Base-by-base conservation (phyloP, 768 basidiomycete genomes). In the Amanita pallidorosea region DNA sequence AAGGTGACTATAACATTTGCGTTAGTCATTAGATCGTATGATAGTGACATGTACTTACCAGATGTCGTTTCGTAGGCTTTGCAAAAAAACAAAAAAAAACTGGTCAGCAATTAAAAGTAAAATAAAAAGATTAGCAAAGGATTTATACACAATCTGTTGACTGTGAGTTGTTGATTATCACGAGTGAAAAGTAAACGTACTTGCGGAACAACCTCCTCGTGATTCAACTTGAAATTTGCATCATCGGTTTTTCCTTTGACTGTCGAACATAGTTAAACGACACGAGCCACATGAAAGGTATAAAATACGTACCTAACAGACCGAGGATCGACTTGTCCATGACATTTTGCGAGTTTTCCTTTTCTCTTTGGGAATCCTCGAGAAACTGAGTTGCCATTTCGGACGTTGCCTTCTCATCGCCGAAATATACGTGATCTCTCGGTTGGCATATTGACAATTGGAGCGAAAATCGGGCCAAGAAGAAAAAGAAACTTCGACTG, bases 31-130 rank as follows among this genome's bases (percentile, higher is more conserved):
- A 20, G 18, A 17, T n/a, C 17, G 38, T 11, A 2, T 1, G 7
- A 27, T 4, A 29, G 9, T 29, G 9, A 9, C 29, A 29, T 13
- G 17, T 11, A 61, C 70, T 44, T 54, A 73, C 72, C 69, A 1
- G 73, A 72, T 2, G 77, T 79, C 4, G 77, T 79, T 61, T 79
- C 77, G 48, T 79, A 80, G 33, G 75, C 76, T 65, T 56, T 45
- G 22, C 8, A n/a, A 56, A n/a, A n/a, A n/a, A n/a, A n/a, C n/a
- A 34, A 45, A 56, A 34, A 45, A 37, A 44, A 37, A 29, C 2
- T 53, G 27, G 47, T 47, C 27, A 15, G 47, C 22, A 38, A 18
- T 35, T 15, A 4, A 23, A 33, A 31, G 20, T 9, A n/a, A 11
- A 41, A 20, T 11, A 5, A 33, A 33, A 33, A 17, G 13, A 34